Conservation (phyloP, 2,329 filamentous ascomycete species). For the Hypocrella siamensis region DNA sequence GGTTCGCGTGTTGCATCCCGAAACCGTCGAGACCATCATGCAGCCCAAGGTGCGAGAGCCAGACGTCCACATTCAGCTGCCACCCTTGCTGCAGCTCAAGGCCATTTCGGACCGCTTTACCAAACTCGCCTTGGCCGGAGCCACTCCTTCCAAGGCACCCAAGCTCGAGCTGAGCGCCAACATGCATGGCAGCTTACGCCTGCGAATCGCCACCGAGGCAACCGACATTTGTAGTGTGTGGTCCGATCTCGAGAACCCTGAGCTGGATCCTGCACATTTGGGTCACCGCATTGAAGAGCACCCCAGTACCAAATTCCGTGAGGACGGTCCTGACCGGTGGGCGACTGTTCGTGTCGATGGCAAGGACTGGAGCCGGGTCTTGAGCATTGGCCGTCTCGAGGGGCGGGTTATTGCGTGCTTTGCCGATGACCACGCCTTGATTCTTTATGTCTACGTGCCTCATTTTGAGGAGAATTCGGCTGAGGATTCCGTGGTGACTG, state of each 20-base stretch:
- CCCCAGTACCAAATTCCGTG: slow-evolving; percentile 65
- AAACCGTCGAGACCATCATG: slow-evolving; percentile 80
- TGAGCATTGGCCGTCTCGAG: slow-evolving; percentile 80
- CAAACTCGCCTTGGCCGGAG: slow-evolving; percentile 51
- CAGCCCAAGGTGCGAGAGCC: slow-evolving; percentile 83
- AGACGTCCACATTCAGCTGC: slow-evolving; percentile 85
- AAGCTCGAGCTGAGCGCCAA: slow-evolving; percentile 82
- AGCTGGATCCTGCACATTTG: slow-evolving; percentile 65
- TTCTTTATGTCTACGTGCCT: slow-evolving; percentile 69
- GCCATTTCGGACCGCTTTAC: slow-evolving; percentile 92
- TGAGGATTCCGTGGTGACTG: slow-evolving; percentile 63
- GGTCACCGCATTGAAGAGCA: slow-evolving; percentile 60
- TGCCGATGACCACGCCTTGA: slow-evolving; percentile 62
- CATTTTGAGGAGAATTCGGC: slow-evolving; percentile 49
- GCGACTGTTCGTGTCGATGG: slow-evolving; percentile 83
- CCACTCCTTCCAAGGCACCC: slow-evolving; percentile 28
- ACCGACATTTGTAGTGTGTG: slow-evolving; percentile 76
- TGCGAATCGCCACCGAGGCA: slow-evolving; percentile 70
- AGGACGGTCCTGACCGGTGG: slow-evolving; percentile 68
- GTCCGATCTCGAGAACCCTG: slow-evolving; percentile 74
- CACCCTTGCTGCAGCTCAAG: slow-evolving; percentile 76
- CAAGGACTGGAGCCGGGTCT: slow-evolving; percentile 84
- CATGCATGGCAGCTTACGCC: slow-evolving; percentile 75
- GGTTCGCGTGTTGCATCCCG: slow-evolving; percentile 73
- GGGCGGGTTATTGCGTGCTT: slow-evolving; percentile 90